Evolutionary conservation across 1,139 yeast species (phyloP), one percentile per base, ranked within the genome.

Genomic region (Yamadazyma jaroonii): DNA sequence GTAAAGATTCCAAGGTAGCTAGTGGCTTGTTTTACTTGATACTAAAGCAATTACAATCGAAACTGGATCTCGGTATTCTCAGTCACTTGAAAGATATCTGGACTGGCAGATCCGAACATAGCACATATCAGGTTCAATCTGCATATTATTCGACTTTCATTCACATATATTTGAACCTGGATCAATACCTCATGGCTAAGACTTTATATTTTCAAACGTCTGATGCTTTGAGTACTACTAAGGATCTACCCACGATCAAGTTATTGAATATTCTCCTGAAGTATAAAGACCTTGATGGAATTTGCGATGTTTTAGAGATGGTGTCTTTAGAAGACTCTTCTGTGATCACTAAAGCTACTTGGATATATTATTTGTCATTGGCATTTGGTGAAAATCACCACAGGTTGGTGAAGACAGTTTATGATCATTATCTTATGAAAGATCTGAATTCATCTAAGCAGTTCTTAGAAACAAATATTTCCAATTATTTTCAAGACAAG

Each of bases 351-450:
- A 29, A 40, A 8, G 29, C 43, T 1, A 30, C 40, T 3, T 67
- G 70, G 68, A 29, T 54, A 3, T 38, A 43, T 6, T 44, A 49
- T 15, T 46, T 69, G 17, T 46, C 54, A 14, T 27, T 53, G 3
- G 71, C 61, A 0, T 44, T 65, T 12, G 25, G 42, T 9, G 34
- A 37, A 9, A 56, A 57, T 40, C 46, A 64, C 44, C 64, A 64
- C 44, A 39, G 40, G 1, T 40, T 67, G 27, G 64, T 62, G 2
- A 59, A 55, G 35, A 30, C 50, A 6, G 49, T 65, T 3, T 67
- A 67, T 43, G 59, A 54, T 15, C 42, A 49, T 15, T 60, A 47
- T 39, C 50, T 68, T 23, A 63, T 65, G 70, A 49, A 47, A 23
- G 66, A 57, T 2, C 53, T 55, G 25, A 40, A 48, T 5, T 46